These are phyloP conservation scores for Quercus wislizeni DNA, from an alignment of 306 rosid species.

Conservation along the genomic window DNA sequence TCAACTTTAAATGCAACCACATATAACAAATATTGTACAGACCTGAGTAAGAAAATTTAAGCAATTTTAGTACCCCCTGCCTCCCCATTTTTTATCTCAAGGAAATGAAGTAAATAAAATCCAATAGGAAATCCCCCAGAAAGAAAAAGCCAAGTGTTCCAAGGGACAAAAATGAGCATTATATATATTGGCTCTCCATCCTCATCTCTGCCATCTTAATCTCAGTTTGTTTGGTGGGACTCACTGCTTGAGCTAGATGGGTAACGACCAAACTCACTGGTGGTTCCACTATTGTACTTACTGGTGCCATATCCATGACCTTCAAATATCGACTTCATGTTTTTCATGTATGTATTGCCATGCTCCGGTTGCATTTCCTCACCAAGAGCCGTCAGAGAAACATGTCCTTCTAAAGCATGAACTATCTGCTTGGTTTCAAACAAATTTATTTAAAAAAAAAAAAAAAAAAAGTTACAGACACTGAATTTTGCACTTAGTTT, in stretches of 20 bases:
- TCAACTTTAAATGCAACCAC: neutral
- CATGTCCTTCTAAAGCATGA: constrained; percentile 50
- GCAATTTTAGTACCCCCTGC: neutral
- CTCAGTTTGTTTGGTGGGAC: constrained; percentile 18
- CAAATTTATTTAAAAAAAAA: neutral
- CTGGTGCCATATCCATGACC: constrained; percentile 28
- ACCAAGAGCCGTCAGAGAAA: constrained; percentile 37
- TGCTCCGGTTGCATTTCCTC: constrained; percentile 24
- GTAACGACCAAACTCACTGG: constrained; percentile 43
- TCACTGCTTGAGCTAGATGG: constrained; percentile 46
- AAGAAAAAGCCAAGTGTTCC: neutral
- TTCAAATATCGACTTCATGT: constrained; percentile 30
- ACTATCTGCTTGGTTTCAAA: constrained; percentile 32
- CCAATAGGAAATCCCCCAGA: neutral
- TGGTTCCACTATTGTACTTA: constrained; percentile 31
- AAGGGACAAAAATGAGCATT: neutral
- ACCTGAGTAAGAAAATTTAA: neutral
- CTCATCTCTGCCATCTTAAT: neutral
- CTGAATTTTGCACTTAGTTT: neutral
- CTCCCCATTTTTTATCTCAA: neutral
- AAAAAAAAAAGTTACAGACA: neutral
- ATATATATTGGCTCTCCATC: neutral
- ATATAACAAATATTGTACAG: neutral
- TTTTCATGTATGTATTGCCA: constrained; percentile 26
- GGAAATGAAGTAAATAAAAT: neutral